phyloP scores from a whole-genome alignment of 495 filamentous ascomycete species.

The Parachaetomium inaequale region DNA sequence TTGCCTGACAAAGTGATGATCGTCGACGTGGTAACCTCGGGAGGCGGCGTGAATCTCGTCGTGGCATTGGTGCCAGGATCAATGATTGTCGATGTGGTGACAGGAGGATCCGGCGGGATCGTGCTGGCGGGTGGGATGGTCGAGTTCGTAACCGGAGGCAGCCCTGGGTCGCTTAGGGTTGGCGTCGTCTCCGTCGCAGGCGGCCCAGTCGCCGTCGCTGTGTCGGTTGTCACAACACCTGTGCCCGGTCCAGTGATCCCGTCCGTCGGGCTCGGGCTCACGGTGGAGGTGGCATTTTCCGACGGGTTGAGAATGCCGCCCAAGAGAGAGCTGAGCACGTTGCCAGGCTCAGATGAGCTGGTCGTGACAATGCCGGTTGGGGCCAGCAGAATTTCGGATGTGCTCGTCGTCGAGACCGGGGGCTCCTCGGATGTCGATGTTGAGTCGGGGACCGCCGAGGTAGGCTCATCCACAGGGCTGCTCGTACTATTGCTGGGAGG shows the following conservation, averaged over 20 bases:
- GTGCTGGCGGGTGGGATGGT: background rate
- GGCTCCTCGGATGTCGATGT: background rate
- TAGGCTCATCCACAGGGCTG: background rate
- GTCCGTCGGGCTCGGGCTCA: background rate
- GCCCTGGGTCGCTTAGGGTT: background rate
- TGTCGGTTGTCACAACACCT: background rate
- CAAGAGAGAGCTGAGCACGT: constrained; percentile 7
- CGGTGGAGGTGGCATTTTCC: background rate
- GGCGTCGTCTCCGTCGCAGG: background rate
- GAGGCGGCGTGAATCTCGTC: background rate
- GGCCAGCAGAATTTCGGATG: constrained; percentile 12
- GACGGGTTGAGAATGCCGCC: constrained; percentile 5
- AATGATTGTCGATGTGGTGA: background rate
- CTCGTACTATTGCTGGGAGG: background rate
- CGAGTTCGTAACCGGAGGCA: background rate
- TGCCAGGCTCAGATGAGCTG: background rate
- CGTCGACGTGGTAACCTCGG: background rate
- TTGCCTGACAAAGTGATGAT: background rate
- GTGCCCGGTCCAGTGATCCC: constrained; percentile 11
- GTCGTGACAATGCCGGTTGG: constrained; percentile 20
- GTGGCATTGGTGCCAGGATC: background rate
- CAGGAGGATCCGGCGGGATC: background rate
- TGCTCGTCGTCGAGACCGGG: background rate
- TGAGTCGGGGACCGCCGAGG: background rate
- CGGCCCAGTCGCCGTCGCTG: background rate